phyloP scores from a whole-genome alignment of 257 asterid genomes.

The Verbena officinalis region DNA sequence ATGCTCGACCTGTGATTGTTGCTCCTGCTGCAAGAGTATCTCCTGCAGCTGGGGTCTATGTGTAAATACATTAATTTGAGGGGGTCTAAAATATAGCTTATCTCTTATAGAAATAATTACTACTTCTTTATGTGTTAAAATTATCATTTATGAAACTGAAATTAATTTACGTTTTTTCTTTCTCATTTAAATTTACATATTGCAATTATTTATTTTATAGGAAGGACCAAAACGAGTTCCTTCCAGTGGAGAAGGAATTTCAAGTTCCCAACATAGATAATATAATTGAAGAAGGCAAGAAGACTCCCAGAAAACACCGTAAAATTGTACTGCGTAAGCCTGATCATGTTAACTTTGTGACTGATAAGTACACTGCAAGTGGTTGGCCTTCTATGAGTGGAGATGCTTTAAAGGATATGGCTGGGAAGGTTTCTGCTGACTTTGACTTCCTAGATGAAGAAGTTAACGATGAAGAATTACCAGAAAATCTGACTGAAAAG shows the following conservation, averaged over 20 bases:
- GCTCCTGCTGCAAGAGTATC: no score
- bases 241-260: constrained; percentile 69
- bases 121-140: no score
- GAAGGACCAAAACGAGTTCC: constrained; percentile 63
- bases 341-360: constrained; percentile 49
- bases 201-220: constrained; percentile 44
- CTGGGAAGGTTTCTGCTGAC: constrained; percentile 85
- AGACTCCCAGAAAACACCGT: constrained; percentile 71
- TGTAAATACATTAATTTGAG: no score
- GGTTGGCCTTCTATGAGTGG: constrained; percentile 99
- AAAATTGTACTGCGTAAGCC: constrained; percentile 71
- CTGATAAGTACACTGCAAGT: constrained; percentile 81
- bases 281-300: constrained; percentile 91
- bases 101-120: no score
- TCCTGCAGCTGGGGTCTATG: no score
- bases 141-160: background rate
- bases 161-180: background rate
- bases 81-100: no score
- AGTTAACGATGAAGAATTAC: constrained; percentile 47
- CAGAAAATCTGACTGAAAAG: constrained; percentile 31
- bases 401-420: constrained; percentile 74
- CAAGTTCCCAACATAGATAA: constrained; percentile 74
- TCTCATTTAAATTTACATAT: constrained; percentile 7
- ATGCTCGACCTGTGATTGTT: no score
- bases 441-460: constrained; percentile 60